Percentiles rank a stretch among this genome's conserved stretches.
Evolutionary conservation across 805 yeast species (phyloP).

Genomic region (Yarrowia hollandica): DNA sequence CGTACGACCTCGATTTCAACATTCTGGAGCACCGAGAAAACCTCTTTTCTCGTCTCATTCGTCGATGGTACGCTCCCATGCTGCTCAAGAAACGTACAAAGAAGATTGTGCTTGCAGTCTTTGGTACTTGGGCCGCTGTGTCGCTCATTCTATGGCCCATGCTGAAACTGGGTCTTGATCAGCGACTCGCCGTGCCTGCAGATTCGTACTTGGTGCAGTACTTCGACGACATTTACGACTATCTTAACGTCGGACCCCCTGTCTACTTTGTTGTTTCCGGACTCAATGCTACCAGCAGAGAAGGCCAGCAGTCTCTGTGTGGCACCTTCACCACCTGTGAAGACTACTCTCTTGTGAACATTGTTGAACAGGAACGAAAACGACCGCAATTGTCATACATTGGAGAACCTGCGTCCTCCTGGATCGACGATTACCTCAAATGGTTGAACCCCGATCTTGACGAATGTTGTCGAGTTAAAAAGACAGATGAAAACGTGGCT

Average conservation of each 20-base stretch:
- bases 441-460: slow-evolving; percentile 86
- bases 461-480: slow-evolving; percentile 77
- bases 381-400: slow-evolving; percentile 64
- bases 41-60: slow-evolving; percentile 47
- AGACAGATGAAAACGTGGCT: slow-evolving; percentile 52
- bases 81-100: slow-evolving; percentile 52
- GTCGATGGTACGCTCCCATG: slow-evolving; percentile 57
- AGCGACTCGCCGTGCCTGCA: slow-evolving; percentile 79
- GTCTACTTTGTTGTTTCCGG: slow-evolving; percentile 78
- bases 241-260: slow-evolving; percentile 88
- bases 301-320: slow-evolving; percentile 72
- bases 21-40: slow-evolving; percentile 35
- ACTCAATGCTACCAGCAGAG: slow-evolving; percentile 59
- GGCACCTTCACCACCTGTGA: slow-evolving; percentile 86
- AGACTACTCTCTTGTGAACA: slow-evolving; percentile 72
- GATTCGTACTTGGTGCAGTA: slow-evolving; percentile 81
- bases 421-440: slow-evolving; percentile 88
- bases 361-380: slow-evolving; percentile 80
- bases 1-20: slow-evolving; percentile 15
- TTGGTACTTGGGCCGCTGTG: slow-evolving; percentile 63
- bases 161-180: slow-evolving; percentile 81
- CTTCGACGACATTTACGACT: slow-evolving; percentile 70
- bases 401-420: slow-evolving; percentile 80
- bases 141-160: slow-evolving; percentile 70
- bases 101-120: slow-evolving; percentile 53